phyloP scores from a whole-genome alignment of 352 stramenopile genomes.

The Pythium phragmiticola region DNA sequence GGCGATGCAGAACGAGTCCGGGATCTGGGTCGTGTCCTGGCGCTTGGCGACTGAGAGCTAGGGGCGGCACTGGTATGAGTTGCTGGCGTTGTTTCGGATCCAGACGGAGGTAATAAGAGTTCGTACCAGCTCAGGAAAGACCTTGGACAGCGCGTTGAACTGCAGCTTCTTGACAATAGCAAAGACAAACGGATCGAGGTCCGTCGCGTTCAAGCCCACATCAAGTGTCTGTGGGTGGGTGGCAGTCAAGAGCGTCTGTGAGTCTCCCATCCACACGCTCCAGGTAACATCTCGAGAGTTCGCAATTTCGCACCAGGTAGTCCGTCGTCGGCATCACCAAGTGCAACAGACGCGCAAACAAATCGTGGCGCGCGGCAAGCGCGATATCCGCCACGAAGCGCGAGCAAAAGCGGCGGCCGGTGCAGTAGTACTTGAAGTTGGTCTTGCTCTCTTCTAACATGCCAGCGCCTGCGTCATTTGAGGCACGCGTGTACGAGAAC shows the following conservation, averaged over 20 bases:
- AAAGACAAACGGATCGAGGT: constrained; percentile 73
- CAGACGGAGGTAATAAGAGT: neutral
- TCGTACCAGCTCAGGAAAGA: constrained; percentile 65
- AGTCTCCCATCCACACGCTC: neutral
- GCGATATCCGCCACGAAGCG: constrained; percentile 64
- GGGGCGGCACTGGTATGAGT: neutral
- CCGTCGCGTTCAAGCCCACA: constrained; percentile 52
- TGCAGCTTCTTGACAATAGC: constrained; percentile 70
- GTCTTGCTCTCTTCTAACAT: constrained; percentile 68
- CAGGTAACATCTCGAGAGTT: too few species aligned
- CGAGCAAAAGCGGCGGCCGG: constrained; percentile 71
- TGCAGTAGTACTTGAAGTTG: constrained; percentile 89
- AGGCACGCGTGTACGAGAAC: constrained; percentile 75
- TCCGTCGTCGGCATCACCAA: constrained; percentile 47
- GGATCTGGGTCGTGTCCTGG: constrained; percentile 48
- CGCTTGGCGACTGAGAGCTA: constrained; percentile 72
- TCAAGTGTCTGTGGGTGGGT: constrained; percentile 49
- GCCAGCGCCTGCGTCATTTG: constrained; percentile 52
- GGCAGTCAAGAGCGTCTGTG: neutral
- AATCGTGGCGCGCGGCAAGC: constrained; percentile 57
- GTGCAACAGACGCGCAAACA: constrained; percentile 57
- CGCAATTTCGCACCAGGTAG: constrained; percentile 38
- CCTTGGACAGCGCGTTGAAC: constrained; percentile 66
- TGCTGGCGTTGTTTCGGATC: neutral
- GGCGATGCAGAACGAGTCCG: constrained; percentile 60